phyloP scores from a whole-genome alignment of 208 protist genomes.

The Leptomonas seymouri region DNA sequence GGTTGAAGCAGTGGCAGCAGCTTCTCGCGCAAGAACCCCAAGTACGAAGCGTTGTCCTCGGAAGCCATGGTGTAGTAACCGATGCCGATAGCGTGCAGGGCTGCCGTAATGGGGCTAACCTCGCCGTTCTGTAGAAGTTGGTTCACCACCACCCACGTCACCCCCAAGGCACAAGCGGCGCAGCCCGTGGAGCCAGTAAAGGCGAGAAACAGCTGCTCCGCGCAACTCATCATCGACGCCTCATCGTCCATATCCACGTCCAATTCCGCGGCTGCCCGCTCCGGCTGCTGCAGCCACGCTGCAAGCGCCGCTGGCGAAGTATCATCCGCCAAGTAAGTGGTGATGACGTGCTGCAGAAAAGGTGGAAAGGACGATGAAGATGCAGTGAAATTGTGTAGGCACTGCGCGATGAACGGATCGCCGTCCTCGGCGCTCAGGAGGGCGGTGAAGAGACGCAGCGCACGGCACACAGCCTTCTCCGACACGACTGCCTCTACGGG shows the following conservation, averaged over 20 bases:
- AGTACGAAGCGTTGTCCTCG: slow-evolving; percentile 39
- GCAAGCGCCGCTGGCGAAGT: slow-evolving; percentile 23
- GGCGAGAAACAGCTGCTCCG: slow-evolving; percentile 79
- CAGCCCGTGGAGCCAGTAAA: slow-evolving; percentile 64
- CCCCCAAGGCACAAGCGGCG: slow-evolving; percentile 25
- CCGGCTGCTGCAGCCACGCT: slow-evolving; percentile 57
- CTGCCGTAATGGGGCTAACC: slow-evolving; percentile 52
- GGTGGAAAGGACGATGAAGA: slow-evolving; percentile 10
- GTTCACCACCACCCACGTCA: slow-evolving; percentile 62
- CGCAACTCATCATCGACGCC: slow-evolving; percentile 37
- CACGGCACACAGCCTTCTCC: slow-evolving; percentile 69
- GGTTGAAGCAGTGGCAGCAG: slow-evolving; percentile 70
- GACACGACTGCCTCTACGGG: slow-evolving; percentile 44
- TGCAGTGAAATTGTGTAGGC: slow-evolving; percentile 23
- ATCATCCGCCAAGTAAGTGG: slow-evolving; percentile 62
- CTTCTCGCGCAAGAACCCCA: slow-evolving; percentile 51
- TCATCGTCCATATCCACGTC: slow-evolving; percentile 66
- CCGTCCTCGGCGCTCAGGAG: slow-evolving; percentile 58
- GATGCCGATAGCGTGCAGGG: slow-evolving; percentile 84
- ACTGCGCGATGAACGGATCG: slow-evolving; percentile 40
- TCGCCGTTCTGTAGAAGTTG: slow-evolving; percentile 47
- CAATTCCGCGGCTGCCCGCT: slow-evolving; percentile 52
- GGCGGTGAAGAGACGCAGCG: slow-evolving; percentile 46
- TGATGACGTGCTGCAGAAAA: slow-evolving; percentile 48
- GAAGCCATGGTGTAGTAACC: slow-evolving; percentile 83